Evolutionary conservation across 495 filamentous ascomycete species (phyloP).

Genomic region (Echria macrotheca): DNA sequence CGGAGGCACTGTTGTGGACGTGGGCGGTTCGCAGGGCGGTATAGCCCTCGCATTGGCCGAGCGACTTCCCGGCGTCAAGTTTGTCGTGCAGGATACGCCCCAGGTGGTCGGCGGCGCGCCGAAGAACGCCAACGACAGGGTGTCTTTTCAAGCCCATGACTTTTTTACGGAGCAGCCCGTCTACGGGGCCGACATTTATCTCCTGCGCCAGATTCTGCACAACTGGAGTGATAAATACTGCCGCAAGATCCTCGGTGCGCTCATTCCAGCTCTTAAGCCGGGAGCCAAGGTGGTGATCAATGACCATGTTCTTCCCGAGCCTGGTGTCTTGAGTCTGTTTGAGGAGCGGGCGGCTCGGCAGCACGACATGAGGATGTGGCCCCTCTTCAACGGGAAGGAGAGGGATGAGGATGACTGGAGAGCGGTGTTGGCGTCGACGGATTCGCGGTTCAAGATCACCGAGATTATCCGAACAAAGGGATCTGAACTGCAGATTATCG

Average conservation of each 20-base stretch:
- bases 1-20: constrained; percentile 2
- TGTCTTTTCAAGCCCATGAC: constrained; percentile 37
- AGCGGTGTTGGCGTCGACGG: not conserved
- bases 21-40: constrained; percentile 7
- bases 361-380: not conserved
- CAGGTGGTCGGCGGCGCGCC: not conserved
- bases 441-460: not conserved
- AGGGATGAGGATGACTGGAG: constrained; percentile 3
- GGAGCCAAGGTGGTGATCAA: constrained; percentile 5
- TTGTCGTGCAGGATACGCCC: constrained; percentile 12
- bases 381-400: not conserved
- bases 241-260: not conserved
- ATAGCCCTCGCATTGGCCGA: constrained; percentile 2
- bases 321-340: not conserved
- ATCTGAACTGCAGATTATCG: not conserved
- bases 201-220: constrained; percentile 36
- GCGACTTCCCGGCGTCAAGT: not conserved
- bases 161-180: constrained; percentile 52
- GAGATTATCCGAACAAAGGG: not conserved
- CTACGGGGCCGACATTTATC: constrained; percentile 35
- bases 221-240: constrained; percentile 36
- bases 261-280: constrained; percentile 7
- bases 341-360: not conserved
- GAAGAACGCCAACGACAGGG: constrained; percentile 1
- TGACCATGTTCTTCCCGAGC: not conserved